Evolutionary conservation across 306 rosid genomes (phyloP), one percentile per base, ranked within the genome.

Genomic region (Rosa multiflora): DNA sequence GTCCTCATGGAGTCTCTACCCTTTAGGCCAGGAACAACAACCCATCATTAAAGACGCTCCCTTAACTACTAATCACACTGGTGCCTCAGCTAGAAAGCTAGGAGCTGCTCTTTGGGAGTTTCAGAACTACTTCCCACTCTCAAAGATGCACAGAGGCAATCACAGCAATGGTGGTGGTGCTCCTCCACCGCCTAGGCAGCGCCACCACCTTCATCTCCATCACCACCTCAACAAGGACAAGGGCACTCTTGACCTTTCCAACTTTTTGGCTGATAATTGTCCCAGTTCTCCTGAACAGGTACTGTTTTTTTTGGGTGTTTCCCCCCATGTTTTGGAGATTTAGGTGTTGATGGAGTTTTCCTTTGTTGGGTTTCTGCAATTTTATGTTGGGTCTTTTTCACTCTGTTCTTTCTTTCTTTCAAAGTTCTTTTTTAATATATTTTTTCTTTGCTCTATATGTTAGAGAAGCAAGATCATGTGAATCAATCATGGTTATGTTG

Each of bases 21-120:
- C 84, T 82, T 72, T 76, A 42, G 63, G 79, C 21, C 88, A 51
- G 64, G 42, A 43, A 35, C 69, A 64, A 21, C 67, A 61, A 32
- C 73, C 78, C 83, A 85, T 76, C 81, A 84, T 84, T 84, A 69
- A 66, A 53, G 51, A 78, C 58, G 72, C 59, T 58, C 76, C 1
- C 75, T 42, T 26, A 42, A 26, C 78, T 6, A 61, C 62, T 23
- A 21, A 23, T 66, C 71, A n/a, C 64, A 26, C 44, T 23, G 20
- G 23, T 46, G 73, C 84, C 74, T 90, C 97, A 56, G 90, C 88
- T 74, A 87, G 98, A 77, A 90, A 85, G 78, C 97, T 93, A 5
- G 98, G 91, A 55, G 94, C 98, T 1, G 86, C 98, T 58, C 97
- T 91, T 78, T 95, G 97, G 99, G 96, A 93, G 83, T 86, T 89